Percentiles rank a stretch among this genome's conserved stretches.
phyloP scores from a whole-genome alignment of 2,329 filamentous ascomycete species.

The Ophiostoma australiae region DNA sequence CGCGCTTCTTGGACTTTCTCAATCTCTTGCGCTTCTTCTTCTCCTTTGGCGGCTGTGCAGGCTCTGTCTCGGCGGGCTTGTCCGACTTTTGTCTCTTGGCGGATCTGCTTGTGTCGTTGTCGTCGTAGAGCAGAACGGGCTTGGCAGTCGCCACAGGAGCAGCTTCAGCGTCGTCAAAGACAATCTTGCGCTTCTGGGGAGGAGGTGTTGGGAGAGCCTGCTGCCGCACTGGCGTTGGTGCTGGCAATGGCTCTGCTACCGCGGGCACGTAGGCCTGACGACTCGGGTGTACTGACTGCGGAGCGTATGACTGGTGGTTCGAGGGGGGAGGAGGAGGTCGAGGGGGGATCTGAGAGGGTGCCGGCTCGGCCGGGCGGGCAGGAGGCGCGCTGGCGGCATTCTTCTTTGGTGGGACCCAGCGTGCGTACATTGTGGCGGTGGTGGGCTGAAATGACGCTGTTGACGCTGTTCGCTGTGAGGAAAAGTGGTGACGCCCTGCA shows the following conservation, averaged over 20 bases:
- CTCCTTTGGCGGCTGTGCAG: conserved; percentile 15
- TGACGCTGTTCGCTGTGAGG: neutral
- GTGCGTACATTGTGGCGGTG: conserved; percentile 32
- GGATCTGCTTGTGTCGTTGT: conserved; percentile 13
- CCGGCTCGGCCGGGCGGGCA: neutral
- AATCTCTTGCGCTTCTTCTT: conserved; percentile 25
- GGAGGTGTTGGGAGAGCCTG: conserved; percentile 5
- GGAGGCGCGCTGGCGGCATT: conserved; percentile 4
- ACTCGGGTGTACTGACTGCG: neutral
- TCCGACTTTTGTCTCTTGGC: conserved; percentile 20
- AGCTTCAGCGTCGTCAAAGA: conserved; percentile 29
- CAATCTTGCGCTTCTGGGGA: conserved; percentile 27
- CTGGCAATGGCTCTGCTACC: neutral
- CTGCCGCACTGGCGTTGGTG: conserved; percentile 25
- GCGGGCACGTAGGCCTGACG: neutral
- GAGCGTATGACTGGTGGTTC: neutral
- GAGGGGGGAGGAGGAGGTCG: conserved; percentile 8
- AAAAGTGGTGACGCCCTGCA: neutral
- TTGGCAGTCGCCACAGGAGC: neutral
- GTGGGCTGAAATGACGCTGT: neutral
- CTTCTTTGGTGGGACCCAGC: conserved; percentile 37
- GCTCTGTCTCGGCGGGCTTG: neutral
- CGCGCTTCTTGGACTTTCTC: conserved; percentile 26
- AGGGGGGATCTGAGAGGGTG: neutral
- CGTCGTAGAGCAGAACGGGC: conserved; percentile 6